Conservation (phyloP, 139 green algal species). For the Axilococcus clingmanii region DNA sequence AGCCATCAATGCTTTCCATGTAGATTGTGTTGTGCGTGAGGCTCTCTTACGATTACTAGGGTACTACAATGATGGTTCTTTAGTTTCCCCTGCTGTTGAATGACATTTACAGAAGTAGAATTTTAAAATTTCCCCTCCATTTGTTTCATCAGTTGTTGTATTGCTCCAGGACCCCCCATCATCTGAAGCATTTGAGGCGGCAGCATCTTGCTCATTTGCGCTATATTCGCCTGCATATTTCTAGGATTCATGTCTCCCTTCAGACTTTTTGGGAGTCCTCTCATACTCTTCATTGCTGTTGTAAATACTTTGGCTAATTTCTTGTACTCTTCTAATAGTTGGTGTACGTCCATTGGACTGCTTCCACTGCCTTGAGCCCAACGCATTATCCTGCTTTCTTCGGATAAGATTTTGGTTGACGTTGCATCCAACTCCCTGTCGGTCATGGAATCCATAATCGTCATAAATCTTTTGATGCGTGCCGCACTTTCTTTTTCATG, state of each 20-base stretch:
- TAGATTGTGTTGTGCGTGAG: too few relatives aligned
- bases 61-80: background rate
- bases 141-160: constrained; percentile 75
- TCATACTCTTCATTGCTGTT: constrained; percentile 80
- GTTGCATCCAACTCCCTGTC: constrained; percentile 64
- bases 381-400: constrained; percentile 14
- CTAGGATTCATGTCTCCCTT: constrained; percentile 67
- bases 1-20: too few relatives aligned
- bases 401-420: constrained; percentile 36
- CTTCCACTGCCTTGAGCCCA: constrained; percentile 15
- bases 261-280: constrained; percentile 74
- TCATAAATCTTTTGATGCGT: constrained; percentile 88
- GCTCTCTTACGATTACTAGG: too few relatives aligned
- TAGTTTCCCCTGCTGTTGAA: background rate
- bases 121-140: constrained; percentile 60
- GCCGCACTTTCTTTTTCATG: constrained; percentile 78
- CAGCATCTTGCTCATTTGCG: constrained; percentile 77
- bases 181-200: constrained; percentile 89
- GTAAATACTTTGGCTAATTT: constrained; percentile 75
- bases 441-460: constrained; percentile 98
- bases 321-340: constrained; percentile 88
- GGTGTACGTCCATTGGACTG: constrained; percentile 36
- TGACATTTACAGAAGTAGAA: background rate
- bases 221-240: constrained; percentile 49
- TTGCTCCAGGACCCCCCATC: constrained; percentile 79